Base-by-base conservation (phyloP, 2,329 filamentous ascomycete species). In the Aspergillus thermomutatus region DNA sequence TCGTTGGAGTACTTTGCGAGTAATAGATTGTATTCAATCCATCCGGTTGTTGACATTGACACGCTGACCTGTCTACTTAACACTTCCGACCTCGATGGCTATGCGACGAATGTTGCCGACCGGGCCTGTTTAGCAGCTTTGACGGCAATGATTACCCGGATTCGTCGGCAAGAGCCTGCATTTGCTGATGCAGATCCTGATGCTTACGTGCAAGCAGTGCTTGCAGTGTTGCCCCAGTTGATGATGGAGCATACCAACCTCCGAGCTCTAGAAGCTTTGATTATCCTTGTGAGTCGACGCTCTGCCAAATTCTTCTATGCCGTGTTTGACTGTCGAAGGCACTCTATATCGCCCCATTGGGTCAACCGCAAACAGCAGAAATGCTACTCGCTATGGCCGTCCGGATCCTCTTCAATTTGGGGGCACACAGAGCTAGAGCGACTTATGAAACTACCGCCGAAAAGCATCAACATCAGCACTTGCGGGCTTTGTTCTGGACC, bases 401-500 rank as follows among this genome's bases (percentile, higher is more conserved):
- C 17, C 61, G 63, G 25, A 56, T 65, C 3, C 49, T 69, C 14
- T 65, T 60, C 50, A 64, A 59, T n/a, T 54, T 68, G 7, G 64
- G 60, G 1, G 65, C 55, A 9, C 61, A 66, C 27, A 50, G 31
- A 41, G 17, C 17, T 21, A 5, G 21, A 3, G 8, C 4, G 3
- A 23, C 43, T 34, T 19, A 26, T 19, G 26, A 37, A 31, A 14
- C 17, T 31, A 10, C 10, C 9, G 25, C 28, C 41, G 19, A 52
- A 3, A 31, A 26, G 4, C 49, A 19, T 3, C 26, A 41, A 3
- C 47, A 50, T 4, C 7, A 53, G 8, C 65, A 69, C 34, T 48
- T 65, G 9, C 64, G 66, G 19, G 61, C 60, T 8, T 49, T 68
- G 1, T 69, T 69, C 58, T 68, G 66, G 66, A 50, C 64, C 7